Evolutionary conservation across 2,329 filamentous ascomycete species (phyloP).

Genomic region (Fusarium compactum): DNA sequence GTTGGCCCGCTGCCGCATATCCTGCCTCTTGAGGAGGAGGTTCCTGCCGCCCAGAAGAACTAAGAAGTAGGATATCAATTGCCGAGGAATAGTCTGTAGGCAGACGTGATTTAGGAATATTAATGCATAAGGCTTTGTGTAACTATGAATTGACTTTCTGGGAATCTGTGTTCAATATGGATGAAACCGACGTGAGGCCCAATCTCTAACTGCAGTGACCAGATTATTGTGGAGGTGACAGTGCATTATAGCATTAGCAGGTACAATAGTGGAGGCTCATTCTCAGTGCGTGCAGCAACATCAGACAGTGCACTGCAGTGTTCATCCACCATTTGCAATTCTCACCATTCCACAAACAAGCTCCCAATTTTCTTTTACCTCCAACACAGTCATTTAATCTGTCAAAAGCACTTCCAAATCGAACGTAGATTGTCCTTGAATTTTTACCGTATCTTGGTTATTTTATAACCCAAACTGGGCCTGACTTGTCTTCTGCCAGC

Average conservation of each 20-base stretch:
- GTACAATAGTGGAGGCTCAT: conserved; percentile 16
- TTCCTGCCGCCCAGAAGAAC: conserved; percentile 63
- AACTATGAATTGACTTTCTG: conserved; percentile 12
- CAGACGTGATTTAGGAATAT: neutral
- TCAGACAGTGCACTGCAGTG: conserved; percentile 12
- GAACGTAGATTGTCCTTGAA: neutral
- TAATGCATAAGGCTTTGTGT: conserved; percentile 3
- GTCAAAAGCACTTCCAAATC: neutral
- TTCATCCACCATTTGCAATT: conserved; percentile 8
- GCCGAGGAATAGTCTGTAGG: neutral
- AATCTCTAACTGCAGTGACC: conserved; percentile 13
- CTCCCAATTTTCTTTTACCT: conserved; percentile 2
- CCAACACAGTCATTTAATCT: neutral
- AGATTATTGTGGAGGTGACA: conserved; percentile 22
- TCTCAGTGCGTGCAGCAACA: conserved; percentile 19
- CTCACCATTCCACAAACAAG: conserved; percentile 13
- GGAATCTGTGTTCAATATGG: neutral
- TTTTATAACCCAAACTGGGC: neutral
- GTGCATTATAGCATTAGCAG: neutral
- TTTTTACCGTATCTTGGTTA: neutral
- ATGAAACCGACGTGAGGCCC: conserved; percentile 28
- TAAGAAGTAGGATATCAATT: neutral
- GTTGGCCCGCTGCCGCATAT: conserved; percentile 88
- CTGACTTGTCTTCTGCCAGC: conserved; percentile 30
- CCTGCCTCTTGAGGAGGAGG: conserved; percentile 81